Base-by-base conservation (phyloP, 2,329 filamentous ascomycete genomes). In the Trichoderma asperellum region DNA sequence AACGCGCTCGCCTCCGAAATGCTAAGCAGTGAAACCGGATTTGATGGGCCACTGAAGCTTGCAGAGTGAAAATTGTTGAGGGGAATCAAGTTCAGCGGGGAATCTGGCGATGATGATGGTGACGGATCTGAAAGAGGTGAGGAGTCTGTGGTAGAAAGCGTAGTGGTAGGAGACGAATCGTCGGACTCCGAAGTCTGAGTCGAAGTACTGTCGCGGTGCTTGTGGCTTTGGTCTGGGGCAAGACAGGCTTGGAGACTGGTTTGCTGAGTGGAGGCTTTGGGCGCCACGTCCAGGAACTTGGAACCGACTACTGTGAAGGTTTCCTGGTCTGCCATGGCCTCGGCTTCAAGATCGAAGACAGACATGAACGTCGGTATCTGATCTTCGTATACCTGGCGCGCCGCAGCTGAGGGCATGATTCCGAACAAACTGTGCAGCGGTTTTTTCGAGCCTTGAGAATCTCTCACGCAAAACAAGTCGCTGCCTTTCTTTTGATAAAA, bases 91-190 rank as follows among this genome's bases (percentile, higher is more conserved):
- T 92, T 91, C 67, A 91, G 84, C 1, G 94, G 93, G 2, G 96
- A 97, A 80, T 97, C 94, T 10, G 95, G 95, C 1, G 95, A 97
- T 27, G 94, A 93, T 64, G 91, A 95, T 3, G 96, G 94, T 5
- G 95, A 97, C 8, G 93, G 91, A 75, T 98, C 95, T 35, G 94
- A 94, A 60, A 96, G 86, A 35, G 93, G 92, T 10, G 93, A 95
- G 5, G 94, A 96, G 81, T 97, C 95, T 72, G 95, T 93, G 24
- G 93, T 97, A 6, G 94, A 97, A 61, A 96, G 88, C 2, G 95
- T 97, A 4, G 94, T 97, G 8, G 95, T 98, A 1, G 96, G 96
- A 10, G 95, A 98, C 27, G 95, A 97, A 76, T 97, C 94, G 53
- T 92, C 92, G 1, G 96, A 98, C 72, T 92, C 93, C 18, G 92